phyloP scores from a whole-genome alignment of 768 basidiomycete genomes.

The Boletellus ananas region DNA sequence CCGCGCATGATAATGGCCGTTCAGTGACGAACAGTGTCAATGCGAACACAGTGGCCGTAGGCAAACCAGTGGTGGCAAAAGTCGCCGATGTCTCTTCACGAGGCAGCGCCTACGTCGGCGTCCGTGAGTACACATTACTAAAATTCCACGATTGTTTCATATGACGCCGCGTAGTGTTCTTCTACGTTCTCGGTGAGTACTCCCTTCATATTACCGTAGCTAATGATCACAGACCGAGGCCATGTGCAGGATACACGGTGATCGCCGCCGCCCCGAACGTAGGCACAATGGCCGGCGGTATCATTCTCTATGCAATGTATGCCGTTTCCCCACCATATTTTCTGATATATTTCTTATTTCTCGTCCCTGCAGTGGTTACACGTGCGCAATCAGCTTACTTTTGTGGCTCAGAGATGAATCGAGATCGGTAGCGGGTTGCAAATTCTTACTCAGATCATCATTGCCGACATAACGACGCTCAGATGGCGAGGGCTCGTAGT shows the following conservation, averaged over 20 bases:
- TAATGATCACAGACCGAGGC: not conserved
- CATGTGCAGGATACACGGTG: constrained; percentile 42
- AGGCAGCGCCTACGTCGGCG: constrained; percentile 55
- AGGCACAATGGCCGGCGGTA: constrained; percentile 47
- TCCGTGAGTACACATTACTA: constrained; percentile 41
- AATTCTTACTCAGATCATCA: constrained; percentile 59
- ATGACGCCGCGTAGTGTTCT: constrained; percentile 37
- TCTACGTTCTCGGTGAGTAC: constrained; percentile 54
- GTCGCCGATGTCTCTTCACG: constrained; percentile 68
- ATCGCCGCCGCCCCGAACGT: constrained; percentile 50
- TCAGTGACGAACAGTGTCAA: constrained; percentile 8
- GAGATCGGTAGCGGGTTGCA: constrained; percentile 46
- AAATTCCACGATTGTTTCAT: not conserved
- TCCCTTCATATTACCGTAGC: not conserved
- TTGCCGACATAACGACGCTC: constrained; percentile 58
- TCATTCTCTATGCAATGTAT: constrained; percentile 55
- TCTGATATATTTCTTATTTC: not conserved
- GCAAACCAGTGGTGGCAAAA: constrained; percentile 72
- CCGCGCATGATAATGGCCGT: not conserved
- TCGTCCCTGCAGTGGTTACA: constrained; percentile 50
- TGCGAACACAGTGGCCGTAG: constrained; percentile 37
- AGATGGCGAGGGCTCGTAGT: constrained; percentile 53
- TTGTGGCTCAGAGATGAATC: not conserved
- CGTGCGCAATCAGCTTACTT: constrained; percentile 34
- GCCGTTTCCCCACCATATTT: constrained; percentile 10